Base-by-base conservation (phyloP, 2,329 filamentous ascomycete genomes). In the Camillea tinctor region DNA sequence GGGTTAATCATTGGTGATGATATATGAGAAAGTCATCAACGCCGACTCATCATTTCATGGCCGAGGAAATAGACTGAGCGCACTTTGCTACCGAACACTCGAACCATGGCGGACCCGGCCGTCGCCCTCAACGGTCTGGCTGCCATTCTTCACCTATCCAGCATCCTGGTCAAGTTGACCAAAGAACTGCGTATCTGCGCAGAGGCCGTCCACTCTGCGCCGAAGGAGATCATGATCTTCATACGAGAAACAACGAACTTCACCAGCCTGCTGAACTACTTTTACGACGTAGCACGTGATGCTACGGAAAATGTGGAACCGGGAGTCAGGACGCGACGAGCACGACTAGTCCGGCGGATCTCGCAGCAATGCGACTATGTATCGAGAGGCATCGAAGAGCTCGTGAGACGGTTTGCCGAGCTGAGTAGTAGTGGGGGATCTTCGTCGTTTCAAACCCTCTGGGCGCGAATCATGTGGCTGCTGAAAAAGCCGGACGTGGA, bases 61-160 rank as follows among this genome's bases (percentile, higher is more conserved):
- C 13, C 52, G 6, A 40, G 15, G 13, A 24, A 40, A 26, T 26
- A 19, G 22, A 21, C 21, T 26, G 30, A 36, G 30, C 30, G 36
- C n/a, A 44, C n/a, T 17, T 11, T 44, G 17, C 52, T n/a, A 54
- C 17, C 52, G 36, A 22, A 26, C 24, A 13, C 20, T 21, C 36
- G n/a, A 36, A 50, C 21, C 24, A 66, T 66, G 64, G 56, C 60
- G 11, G 64, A 66, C 17, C 56, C 60, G 40, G 49, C 66, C 40
- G 53, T 56, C 36, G 40, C 61, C 20, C 50, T 66, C n/a, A 59
- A 64, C 49, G 60, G 60, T 51, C 60, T 66, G 40, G 52, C 66
- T n/a, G 64, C 66, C 23, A 62, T 68, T n/a, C 56, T 64, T 57
- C 60, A 63, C 21, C 21, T 68, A 50, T 59, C 60, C 15, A 56